These are phyloP conservation scores for Debaryomycetaceae sp. DNA, from an alignment of 1,139 yeast species.

Conservation along the genomic window DNA sequence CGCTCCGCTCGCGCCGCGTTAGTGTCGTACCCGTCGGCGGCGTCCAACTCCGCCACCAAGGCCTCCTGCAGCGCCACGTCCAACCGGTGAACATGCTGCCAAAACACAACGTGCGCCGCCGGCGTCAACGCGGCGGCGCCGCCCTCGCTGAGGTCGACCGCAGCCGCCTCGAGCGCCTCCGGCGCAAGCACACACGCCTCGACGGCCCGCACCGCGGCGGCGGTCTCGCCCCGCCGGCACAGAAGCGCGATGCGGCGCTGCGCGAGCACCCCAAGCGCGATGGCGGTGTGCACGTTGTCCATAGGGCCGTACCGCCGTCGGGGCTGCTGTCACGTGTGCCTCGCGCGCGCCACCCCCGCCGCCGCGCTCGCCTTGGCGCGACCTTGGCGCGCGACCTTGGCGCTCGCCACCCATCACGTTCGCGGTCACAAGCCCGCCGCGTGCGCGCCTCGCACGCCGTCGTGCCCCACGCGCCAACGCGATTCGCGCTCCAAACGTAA, in stretches of 20 bases:
- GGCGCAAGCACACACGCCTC: constrained; percentile 4
- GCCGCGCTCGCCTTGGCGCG: no score
- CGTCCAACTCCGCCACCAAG: constrained; percentile 24
- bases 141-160: constrained; percentile 1
- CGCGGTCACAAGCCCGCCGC: no score
- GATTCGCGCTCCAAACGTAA: no score
- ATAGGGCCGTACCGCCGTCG: constrained; percentile 4
- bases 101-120: constrained; percentile 14
- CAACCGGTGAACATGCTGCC: constrained; percentile 23
- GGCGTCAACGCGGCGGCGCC: neutral
- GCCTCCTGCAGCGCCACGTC: constrained; percentile 18
- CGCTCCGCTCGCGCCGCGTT: constrained; percentile 14
- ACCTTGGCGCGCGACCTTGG: no score
- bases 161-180: neutral
- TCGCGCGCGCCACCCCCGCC: no score
- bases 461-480: constrained; percentile 1
- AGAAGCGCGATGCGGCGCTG: constrained; percentile 8
- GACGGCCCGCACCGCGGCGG: constrained; percentile 3
- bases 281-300: constrained; percentile 11
- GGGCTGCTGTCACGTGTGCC: no score
- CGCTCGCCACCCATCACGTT: no score
- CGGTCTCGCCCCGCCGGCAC: neutral
- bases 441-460: constrained; percentile 1
- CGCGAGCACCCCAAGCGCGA: constrained; percentile 10
- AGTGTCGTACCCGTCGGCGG: constrained; percentile 29